phyloP scores from a whole-genome alignment of 331 rosid genomes.

The Acacia concinna region DNA sequence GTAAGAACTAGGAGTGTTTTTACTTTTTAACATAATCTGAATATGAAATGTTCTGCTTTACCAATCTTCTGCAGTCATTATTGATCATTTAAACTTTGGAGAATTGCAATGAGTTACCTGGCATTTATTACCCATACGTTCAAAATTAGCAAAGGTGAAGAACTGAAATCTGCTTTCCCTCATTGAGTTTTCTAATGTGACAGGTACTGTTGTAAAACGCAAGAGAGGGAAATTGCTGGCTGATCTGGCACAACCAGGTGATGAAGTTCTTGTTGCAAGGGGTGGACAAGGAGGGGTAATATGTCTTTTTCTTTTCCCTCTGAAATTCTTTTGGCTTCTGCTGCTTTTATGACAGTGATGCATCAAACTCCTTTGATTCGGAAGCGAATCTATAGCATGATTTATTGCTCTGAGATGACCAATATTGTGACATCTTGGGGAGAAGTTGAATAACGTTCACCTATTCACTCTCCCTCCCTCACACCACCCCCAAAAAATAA shows the following conservation, averaged over 20 bases:
- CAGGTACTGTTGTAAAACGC: conserved; percentile 90
- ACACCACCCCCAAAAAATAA: too few species aligned
- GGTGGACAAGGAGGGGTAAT: conserved; percentile 99
- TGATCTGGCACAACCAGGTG: conserved; percentile 78
- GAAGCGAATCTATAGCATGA: conserved; percentile 5
- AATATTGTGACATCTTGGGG: conserved; percentile 1
- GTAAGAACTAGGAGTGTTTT: background rate
- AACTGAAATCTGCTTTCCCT: conserved; percentile 9
- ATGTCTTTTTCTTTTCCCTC: conserved; percentile 16
- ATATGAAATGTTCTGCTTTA: conserved; percentile 1
- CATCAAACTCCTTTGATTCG: background rate
- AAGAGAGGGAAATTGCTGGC: conserved; percentile 81
- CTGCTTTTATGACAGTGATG: conserved; percentile 2
- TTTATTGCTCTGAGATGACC: conserved; percentile 27
- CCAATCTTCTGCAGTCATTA: background rate
- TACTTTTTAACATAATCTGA: background rate
- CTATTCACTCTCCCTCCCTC: background rate
- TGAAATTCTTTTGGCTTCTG: background rate
- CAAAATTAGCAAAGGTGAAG: background rate
- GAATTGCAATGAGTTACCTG: background rate
- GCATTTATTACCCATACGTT: background rate
- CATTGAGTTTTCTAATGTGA: conserved; percentile 18
- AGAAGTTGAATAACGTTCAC: background rate
- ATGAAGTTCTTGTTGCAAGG: conserved; percentile 85
- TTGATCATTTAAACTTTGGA: background rate